Evolutionary conservation across 768 basidiomycete species (phyloP).

Genomic region (Leucosporidium yakuticum): DNA sequence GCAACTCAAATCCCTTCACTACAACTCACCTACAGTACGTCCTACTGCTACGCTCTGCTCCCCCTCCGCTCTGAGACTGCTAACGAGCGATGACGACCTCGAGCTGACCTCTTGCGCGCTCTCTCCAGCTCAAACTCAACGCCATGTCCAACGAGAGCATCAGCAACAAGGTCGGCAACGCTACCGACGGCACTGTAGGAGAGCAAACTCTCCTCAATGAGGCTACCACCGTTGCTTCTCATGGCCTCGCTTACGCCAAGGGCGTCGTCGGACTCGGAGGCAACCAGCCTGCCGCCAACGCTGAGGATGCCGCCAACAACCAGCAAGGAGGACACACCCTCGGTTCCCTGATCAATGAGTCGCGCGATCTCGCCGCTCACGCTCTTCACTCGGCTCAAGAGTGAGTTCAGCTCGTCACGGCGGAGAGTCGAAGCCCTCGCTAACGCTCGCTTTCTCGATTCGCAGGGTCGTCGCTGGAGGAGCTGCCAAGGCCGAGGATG

Average conservation of each 20-base stretch:
- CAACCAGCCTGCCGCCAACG: constrained; percentile 16
- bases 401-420: constrained; percentile 3
- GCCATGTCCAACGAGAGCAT: constrained; percentile 15
- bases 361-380: constrained; percentile 15
- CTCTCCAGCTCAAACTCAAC: neutral
- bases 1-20: neutral
- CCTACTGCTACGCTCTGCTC: too few species aligned
- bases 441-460: too few species aligned
- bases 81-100: too few species aligned
- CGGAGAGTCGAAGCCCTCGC: too few species aligned
- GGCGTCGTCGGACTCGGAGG: constrained; percentile 14
- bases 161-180: constrained; percentile 15
- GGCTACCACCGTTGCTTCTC: constrained; percentile 4
- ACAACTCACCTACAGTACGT: neutral
- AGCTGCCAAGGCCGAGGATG: constrained; percentile 26
- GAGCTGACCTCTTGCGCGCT: neutral
- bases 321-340: constrained; percentile 13
- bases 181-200: constrained; percentile 16
- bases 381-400: constrained; percentile 8
- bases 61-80: too few species aligned
- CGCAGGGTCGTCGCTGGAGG: constrained; percentile 12
- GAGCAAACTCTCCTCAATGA: constrained; percentile 19
- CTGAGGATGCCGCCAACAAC: neutral
- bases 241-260: constrained; percentile 24
- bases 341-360: constrained; percentile 20